Percentiles rank a stretch among this genome's conserved stretches.
phyloP scores from a whole-genome alignment of 2,329 filamentous ascomycete species.

The Sarocladium kiliense region DNA sequence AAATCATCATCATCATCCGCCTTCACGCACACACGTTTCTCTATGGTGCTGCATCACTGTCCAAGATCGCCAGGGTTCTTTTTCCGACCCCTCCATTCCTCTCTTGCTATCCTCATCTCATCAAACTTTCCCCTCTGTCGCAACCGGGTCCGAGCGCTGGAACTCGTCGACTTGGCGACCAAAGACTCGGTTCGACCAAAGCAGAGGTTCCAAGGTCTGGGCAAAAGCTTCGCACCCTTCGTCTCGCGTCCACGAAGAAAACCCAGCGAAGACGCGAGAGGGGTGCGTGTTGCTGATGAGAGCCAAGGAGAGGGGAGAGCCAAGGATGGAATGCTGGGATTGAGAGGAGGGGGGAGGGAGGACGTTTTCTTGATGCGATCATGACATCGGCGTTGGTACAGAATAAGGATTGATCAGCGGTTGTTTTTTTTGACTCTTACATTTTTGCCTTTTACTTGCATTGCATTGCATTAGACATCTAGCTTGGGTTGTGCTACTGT shows the following conservation, averaged over 20 bases:
- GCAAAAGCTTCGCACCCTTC: constrained; percentile 2
- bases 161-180: neutral
- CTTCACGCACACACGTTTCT: neutral
- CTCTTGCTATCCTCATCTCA: neutral
- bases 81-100: neutral
- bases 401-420: neutral
- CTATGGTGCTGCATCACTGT: neutral
- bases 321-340: neutral
- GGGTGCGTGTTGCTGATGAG: neutral
- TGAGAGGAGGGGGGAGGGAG: neutral
- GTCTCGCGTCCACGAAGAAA: neutral
- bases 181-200: neutral
- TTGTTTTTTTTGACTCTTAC: neutral
- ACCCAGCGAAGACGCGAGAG: neutral
- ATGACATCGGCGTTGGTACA: neutral
- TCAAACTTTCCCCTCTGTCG: neutral
- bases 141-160: neutral
- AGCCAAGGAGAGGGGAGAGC: constrained; percentile 1
- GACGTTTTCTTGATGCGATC: neutral
- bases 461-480: neutral
- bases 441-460: neutral
- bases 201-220: neutral
- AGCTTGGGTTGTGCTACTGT: neutral
- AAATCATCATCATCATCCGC: neutral
- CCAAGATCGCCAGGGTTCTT: neutral